Evolutionary conservation across 2,329 filamentous ascomycete genomes (phyloP), one percentile per base, ranked within the genome.

Genomic region (Pseudogymnoascus sp.): DNA sequence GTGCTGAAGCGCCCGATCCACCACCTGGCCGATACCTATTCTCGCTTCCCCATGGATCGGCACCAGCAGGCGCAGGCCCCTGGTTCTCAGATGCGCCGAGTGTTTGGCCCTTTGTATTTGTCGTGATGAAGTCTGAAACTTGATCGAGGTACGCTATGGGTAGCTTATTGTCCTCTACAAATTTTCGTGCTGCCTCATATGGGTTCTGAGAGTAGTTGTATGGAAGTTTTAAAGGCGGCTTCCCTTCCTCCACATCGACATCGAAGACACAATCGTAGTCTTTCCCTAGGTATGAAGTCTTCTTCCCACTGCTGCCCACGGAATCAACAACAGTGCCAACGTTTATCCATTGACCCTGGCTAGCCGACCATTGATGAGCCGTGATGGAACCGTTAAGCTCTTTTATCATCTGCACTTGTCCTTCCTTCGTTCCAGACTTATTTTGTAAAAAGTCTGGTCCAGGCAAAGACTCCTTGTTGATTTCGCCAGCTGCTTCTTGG

Each of bases 211-310:
- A 91, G 11, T 93, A 81, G 72, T 97, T 97, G 75, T 89, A 97
- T 0, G 93, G 92, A n/a, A 97, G 80, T 74, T 97, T 97, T 50
- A 97, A 79, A 0, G 93, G 86, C 11, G 93, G 92, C 70, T 95
- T 93, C 59, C 92, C 93, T 69, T 97, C 93, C 72, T 96, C 90
- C 64, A 97, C 95, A 68, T 96, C 92, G 25, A 97, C 92, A 70
- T 97, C 92, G 67, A 97, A 97, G 7, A 99, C 92, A 69, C 88
- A 97, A 71, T 99, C 94, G 72, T 96, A 99, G 64, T 93, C 89
- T 71, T 96, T 85, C 33, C 93, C 93, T 1, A 89, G 79, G 71
- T 93, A 88, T 62, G 86, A 81, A 6, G 85, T 84, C 75, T 92
- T 92, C 62, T 85, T 85, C 9, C 90, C 89, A 66, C 86, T 90